A percentile compares a stretch with the other conserved stretches of the same genome.
These are phyloP conservation scores for Urostyla sp. DNA, from an alignment of 73 alveolate species.

Conservation along the genomic window DNA sequence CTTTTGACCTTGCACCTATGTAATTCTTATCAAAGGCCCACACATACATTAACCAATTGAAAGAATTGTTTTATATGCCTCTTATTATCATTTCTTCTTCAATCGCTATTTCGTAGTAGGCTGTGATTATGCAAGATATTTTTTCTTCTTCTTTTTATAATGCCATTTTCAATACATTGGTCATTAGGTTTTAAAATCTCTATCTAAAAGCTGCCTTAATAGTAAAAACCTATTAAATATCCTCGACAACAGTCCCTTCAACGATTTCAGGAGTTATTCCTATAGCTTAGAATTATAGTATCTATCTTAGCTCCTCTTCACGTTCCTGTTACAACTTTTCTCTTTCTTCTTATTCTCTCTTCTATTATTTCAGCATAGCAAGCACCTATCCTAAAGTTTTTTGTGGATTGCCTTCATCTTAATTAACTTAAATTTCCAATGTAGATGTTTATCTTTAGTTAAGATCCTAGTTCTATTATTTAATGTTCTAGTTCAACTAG, in stretches of 20 bases:
- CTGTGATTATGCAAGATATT: slow-evolving; percentile 52
- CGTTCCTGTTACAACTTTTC: too few species aligned
- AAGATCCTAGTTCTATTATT: too few species aligned
- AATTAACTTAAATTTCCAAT: too few species aligned
- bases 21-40: slow-evolving; percentile 68
- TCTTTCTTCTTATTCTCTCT: slow-evolving; percentile 32
- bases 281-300: background rate
- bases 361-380: background rate
- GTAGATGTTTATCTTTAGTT: too few species aligned
- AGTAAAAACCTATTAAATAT: background rate
- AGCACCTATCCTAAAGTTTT: background rate
- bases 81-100: slow-evolving; percentile 48
- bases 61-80: background rate
- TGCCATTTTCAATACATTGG: slow-evolving; percentile 50
- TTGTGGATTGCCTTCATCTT: slow-evolving; percentile 17
- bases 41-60: slow-evolving; percentile 39
- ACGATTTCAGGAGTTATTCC: slow-evolving; percentile 17
- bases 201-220: slow-evolving; percentile 39
- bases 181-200: slow-evolving; percentile 32
- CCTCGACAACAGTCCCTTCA: slow-evolving; percentile 9
- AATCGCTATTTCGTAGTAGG: slow-evolving; percentile 50
- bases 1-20: slow-evolving; percentile 23
- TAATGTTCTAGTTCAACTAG: too few species aligned
- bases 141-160: slow-evolving; percentile 44
- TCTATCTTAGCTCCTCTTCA: slow-evolving; percentile 34